Evolutionary conservation across 495 filamentous ascomycete genomes (phyloP).

Genomic region (Aspergillus taichungensis): DNA sequence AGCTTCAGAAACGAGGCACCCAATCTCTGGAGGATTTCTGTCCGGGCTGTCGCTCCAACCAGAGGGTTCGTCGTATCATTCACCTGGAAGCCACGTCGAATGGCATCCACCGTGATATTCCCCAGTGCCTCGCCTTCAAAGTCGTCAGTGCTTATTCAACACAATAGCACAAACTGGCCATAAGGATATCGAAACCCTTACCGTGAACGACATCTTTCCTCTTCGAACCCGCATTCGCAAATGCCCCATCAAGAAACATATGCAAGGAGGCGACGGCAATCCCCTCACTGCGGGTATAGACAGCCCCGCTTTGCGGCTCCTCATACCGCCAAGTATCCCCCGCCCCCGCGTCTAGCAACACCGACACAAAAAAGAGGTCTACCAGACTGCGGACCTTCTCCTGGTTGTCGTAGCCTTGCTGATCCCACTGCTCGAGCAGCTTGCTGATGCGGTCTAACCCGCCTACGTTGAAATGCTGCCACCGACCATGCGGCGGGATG

Average conservation of each 20-base stretch:
- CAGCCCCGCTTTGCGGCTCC: slow-evolving; percentile 38
- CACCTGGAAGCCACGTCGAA: slow-evolving; percentile 35
- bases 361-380: slow-evolving; percentile 81
- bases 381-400: slow-evolving; percentile 72
- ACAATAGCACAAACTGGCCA: neutral
- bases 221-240: slow-evolving; percentile 18
- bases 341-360: slow-evolving; percentile 80
- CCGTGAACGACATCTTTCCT: slow-evolving; percentile 22
- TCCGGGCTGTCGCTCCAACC: slow-evolving; percentile 40
- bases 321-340: slow-evolving; percentile 62
- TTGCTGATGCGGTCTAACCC: slow-evolving; percentile 65
- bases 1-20: slow-evolving; percentile 38
- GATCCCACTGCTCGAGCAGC: slow-evolving; percentile 58
- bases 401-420: slow-evolving; percentile 48
- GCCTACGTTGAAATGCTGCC: slow-evolving; percentile 86
- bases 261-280: slow-evolving; percentile 50
- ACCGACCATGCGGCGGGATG: slow-evolving; percentile 69
- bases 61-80: slow-evolving; percentile 37
- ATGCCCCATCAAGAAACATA: slow-evolving; percentile 45
- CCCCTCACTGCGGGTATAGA: slow-evolving; percentile 46
- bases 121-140: no score
- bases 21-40: slow-evolving; percentile 39
- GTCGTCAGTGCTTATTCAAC: neutral
- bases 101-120: slow-evolving; percentile 6
- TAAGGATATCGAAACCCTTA: slow-evolving; percentile 2